Conservation (phyloP, 1,284 basidiomycete species). For the Moesziomyces parantarcticus region DNA sequence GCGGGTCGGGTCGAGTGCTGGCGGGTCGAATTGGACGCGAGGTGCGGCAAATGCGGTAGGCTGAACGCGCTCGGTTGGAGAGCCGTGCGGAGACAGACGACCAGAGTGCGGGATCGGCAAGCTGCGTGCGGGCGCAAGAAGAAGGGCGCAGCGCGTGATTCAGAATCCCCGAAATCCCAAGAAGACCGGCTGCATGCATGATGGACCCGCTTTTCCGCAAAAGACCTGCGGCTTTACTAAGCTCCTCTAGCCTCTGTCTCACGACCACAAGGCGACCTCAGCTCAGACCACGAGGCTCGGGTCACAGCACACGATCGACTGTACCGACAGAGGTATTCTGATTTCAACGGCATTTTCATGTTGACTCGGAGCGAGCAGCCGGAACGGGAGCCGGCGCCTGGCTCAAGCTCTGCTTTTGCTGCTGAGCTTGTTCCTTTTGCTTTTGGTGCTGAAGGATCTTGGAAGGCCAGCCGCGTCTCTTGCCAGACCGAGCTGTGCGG, state of each 20-base stretch:
- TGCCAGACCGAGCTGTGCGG: slow-evolving; percentile 25
- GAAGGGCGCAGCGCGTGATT: background rate
- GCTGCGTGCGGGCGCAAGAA: slow-evolving; percentile 9
- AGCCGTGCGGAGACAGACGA: background rate
- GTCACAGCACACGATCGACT: too few relatives aligned
- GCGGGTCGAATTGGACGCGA: too few relatives aligned
- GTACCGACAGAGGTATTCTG: too few relatives aligned
- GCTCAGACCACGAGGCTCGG: too few relatives aligned
- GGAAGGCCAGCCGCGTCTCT: slow-evolving; percentile 59
- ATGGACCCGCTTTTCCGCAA: background rate
- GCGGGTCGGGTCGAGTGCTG: too few relatives aligned
- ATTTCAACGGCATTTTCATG: background rate
- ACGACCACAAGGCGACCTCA: too few relatives aligned
- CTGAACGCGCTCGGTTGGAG: background rate
- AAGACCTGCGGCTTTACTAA: background rate
- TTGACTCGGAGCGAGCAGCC: background rate
- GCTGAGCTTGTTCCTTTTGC: slow-evolving; percentile 19
- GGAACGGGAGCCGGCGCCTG: background rate
- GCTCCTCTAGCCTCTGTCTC: too few relatives aligned
- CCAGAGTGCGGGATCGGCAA: slow-evolving; percentile 8
- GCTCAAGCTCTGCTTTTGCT: slow-evolving; percentile 8
- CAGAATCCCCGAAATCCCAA: background rate
- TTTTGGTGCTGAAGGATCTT: slow-evolving; percentile 53
- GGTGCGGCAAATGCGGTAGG: slow-evolving; percentile 6
- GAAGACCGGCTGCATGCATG: background rate